Evolutionary conservation across 2,329 filamentous ascomycete species (phyloP), one percentile per base, ranked within the genome.

Genomic region (Gaeumannomyces sp.): DNA sequence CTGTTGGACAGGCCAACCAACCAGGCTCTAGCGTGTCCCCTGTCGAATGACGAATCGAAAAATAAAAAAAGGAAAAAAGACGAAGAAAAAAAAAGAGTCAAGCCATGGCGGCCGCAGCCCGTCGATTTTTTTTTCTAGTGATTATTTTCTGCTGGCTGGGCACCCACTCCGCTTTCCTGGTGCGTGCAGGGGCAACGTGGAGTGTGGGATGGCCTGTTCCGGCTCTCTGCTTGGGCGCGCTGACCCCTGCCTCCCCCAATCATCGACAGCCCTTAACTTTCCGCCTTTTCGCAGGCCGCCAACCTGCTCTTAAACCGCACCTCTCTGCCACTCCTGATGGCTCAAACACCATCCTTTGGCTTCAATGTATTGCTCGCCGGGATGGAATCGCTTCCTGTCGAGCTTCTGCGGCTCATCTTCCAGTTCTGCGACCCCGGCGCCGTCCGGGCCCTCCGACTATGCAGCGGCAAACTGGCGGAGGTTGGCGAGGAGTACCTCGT

Each of bases 401-500:
- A 71, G 64, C 66, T 71, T 31, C 64, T 81, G 61, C 71, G 75
- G 70, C 73, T 78, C 71, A 76, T 83, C 66, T 80, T 78, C 66
- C 71, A 72, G 63, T 73, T 76, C 67, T 79, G 80, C 68, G 75
- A 78, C 65, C 66, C 70, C 6, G 65, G 72, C 25, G 75, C 79
- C 25, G 76, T 80, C 56, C 74, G 74, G 65, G 73, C 70, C 64
- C 74, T 83, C 56, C 78, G 81, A 16, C 76, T 78, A 35, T 72
- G 72, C 62, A 77, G 74, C 53, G 72, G 70, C 19, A 73, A 71
- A 31, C 70, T 78, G 53, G 79, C 79, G 56, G 74, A 76, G 35
- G 71, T 80, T 3, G 79, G 79, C 64, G 78, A 78, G 66, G 76
- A 79, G 29, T 79, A 76, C 65, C 71, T 82, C 65, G 68, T 82